Conservation (phyloP, 148 eudicot species). For the Salicornia ramosissima region DNA sequence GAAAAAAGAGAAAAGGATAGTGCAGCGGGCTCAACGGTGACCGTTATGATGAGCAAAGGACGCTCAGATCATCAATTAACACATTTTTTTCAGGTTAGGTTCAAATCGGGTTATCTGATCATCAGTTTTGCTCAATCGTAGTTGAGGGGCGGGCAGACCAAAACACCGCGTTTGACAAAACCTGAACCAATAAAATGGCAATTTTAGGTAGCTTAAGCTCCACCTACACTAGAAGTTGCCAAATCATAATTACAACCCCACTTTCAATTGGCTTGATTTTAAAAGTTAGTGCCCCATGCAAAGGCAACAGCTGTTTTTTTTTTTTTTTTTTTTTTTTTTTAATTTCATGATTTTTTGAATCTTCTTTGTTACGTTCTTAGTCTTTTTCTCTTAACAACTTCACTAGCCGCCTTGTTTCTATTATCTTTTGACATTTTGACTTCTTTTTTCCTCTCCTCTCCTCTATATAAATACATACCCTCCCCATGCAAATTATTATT, state of each 20-base stretch:
- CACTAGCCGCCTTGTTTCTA: slow-evolving; percentile 2
- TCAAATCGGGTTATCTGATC: too few relatives aligned
- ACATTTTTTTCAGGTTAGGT: too few relatives aligned
- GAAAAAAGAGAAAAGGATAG: too few relatives aligned
- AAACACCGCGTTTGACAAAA: slow-evolving; percentile 4
- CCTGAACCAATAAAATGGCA: neutral
- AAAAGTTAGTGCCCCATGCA: slow-evolving; percentile 19
- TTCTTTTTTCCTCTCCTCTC: neutral
- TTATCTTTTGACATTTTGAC: neutral
- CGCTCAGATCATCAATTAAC: too few relatives aligned
- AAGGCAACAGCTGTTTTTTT: slow-evolving; percentile 26
- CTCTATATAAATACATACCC: neutral
- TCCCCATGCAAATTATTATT: neutral
- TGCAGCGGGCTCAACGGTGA: too few relatives aligned
- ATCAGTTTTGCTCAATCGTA: neutral
- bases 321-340: neutral
- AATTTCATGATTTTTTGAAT: neutral
- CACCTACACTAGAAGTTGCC: neutral
- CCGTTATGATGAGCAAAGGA: too few relatives aligned
- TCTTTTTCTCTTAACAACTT: neutral
- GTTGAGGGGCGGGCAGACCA: neutral
- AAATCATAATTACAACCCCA: neutral
- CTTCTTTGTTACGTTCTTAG: slow-evolving; percentile 22
- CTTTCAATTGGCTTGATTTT: neutral
- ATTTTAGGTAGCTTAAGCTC: neutral